phyloP scores from a whole-genome alignment of 2,329 filamentous ascomycete species.

The Verticillium klebahnii region DNA sequence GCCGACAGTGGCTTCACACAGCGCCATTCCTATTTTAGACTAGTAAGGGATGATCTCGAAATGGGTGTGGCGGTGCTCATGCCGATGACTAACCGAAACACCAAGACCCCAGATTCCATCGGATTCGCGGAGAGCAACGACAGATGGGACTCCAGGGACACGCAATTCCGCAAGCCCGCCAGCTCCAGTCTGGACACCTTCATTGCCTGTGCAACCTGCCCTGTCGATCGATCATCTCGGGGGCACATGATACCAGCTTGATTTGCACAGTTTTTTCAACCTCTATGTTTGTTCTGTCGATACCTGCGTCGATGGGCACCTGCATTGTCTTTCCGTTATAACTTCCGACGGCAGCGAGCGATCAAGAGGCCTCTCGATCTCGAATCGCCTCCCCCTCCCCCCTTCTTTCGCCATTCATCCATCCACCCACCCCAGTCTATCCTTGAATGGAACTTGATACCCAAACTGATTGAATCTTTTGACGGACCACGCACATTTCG shows the following conservation, averaged over 20 bases:
- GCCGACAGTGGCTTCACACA: background rate
- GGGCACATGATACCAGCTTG: background rate
- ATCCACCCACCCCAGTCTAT: background rate
- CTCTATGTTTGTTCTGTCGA: background rate
- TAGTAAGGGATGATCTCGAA: background rate
- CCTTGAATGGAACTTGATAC: background rate
- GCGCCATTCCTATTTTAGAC: background rate
- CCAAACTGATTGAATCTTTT: background rate
- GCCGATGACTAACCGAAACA: background rate
- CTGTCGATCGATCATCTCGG: background rate
- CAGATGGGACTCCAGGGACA: background rate
- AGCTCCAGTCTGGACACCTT: background rate
- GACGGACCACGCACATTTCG: background rate
- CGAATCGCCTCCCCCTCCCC: conserved; percentile 18
- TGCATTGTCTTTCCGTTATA: background rate
- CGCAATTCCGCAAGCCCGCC: conserved; percentile 1
- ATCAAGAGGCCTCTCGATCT: conserved; percentile 1
- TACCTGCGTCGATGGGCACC: background rate
- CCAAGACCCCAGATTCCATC: background rate
- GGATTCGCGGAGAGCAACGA: background rate
- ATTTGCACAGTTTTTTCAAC: background rate
- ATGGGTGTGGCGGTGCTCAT: background rate
- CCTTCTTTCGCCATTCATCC: conserved; percentile 10
- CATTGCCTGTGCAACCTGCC: background rate
- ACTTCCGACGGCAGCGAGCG: background rate